Conservation (phyloP, 441 rosid genomes). For the Viola pubescens region DNA sequence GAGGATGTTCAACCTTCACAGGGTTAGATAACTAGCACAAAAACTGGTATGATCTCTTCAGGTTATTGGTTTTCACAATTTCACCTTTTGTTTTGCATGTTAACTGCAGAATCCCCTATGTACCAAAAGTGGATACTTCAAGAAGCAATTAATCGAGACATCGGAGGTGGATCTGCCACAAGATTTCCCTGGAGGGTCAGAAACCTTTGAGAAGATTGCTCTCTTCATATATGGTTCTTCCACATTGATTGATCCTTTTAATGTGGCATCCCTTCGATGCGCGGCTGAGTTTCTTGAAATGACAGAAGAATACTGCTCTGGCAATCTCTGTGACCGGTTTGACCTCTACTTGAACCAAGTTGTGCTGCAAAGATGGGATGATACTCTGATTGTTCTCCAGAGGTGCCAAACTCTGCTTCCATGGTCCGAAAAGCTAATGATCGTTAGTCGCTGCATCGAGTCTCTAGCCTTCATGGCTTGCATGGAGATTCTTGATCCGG, state of each 20-base stretch:
- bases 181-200: constrained; percentile 72
- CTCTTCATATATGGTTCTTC: constrained; percentile 62
- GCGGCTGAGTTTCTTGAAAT: constrained; percentile 72
- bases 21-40: constrained; percentile 27
- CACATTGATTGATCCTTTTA: constrained; percentile 52
- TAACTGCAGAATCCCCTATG: constrained; percentile 46
- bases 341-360: constrained; percentile 77
- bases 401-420: constrained; percentile 56
- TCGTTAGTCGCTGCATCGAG: constrained; percentile 69
- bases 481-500: constrained; percentile 88
- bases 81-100: constrained; percentile 3
- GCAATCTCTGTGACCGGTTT: constrained; percentile 62
- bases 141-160: constrained; percentile 33
- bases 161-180: constrained; percentile 44
- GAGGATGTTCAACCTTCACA: constrained; percentile 56
- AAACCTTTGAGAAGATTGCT: constrained; percentile 59
- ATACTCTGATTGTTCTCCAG: constrained; percentile 64
- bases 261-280: constrained; percentile 57
- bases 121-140: constrained; percentile 68
- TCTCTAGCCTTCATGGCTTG: constrained; percentile 84
- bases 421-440: constrained; percentile 57
- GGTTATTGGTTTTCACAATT: neutral
- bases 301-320: constrained; percentile 47
- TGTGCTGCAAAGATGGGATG: constrained; percentile 70
- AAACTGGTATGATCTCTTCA: neutral